Base-by-base conservation (phyloP, 768 basidiomycete species). In the Xerocomus potaroensis region DNA sequence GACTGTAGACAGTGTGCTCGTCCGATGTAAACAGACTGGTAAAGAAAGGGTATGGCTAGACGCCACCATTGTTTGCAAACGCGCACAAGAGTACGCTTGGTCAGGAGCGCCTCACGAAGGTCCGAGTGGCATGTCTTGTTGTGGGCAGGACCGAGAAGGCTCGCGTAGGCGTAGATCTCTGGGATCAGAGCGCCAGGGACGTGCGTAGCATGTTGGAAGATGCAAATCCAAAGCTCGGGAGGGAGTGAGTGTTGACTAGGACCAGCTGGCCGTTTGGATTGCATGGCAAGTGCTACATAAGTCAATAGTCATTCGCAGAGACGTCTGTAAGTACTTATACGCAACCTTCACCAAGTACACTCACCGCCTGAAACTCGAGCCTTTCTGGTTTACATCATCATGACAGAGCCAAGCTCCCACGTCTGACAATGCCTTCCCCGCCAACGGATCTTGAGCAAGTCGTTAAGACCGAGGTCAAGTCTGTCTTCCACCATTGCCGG, bases 1-100 rank as follows among this genome's bases (percentile, higher is more conserved):
- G 58, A 58, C 15, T 39, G 18, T 4, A 64, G 10, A 36, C 31
- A 56, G 18, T 50, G 55, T 16, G 29, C 43, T 23, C 55, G 55
- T 1, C 64, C 48, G 3, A 64, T 49, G 26, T 55, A 58, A 1
- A 64, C 46, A 10, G 63, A 57, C 33, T 33, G 39, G 32, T 65
- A 61, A 27, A 64, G 61, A 29, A 42, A 49, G 2, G 53, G 56
- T 9, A 44, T 32, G 19, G 64, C 59, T 22, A 65, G 40, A 37
- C 56, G 47, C 51, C 54, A 61, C 63, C 63, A 64, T 41, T 47
- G 57, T 37, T 37, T 63, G 50, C 59, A 65, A 26, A 64, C 64
- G 11, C 59, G 55, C 2, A 65, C 64, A 19, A 64, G 49, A 24
- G 51, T 46, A 8, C 57, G 54, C 24, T 61, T 59, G 21, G 64